Evolutionary conservation across 768 basidiomycete species (phyloP), one percentile per base, ranked within the genome.

Genomic region (Termitomyces sp.): DNA sequence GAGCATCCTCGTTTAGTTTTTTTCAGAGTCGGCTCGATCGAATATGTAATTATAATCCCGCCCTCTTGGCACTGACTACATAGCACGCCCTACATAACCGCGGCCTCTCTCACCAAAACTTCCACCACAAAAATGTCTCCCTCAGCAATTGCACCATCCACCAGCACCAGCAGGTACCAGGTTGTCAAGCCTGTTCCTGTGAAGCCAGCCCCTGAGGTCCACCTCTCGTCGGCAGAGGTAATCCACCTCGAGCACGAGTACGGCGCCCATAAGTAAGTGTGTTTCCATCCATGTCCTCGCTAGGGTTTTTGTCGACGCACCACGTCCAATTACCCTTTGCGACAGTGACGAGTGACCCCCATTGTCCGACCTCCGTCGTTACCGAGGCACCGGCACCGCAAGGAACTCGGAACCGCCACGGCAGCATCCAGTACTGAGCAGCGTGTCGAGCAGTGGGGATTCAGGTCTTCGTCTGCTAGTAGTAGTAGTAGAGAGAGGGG

Each of bases 251-350:
- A 98, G 72, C 83, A 93, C 65, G 80, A 89, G 68, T 81, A 88
- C 67, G 87, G 88, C 33, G 93, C 93, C 56, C 93, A 95, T 81
- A 95, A 95, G 93, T 94, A 73, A 82, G 89, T 81, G 50, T 52
- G n/a, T 50, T 48, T 38, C 57, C 43, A 18, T 50, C 26, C 47
- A 50, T 47, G 33, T 60, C 53, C 44, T 57, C 53, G 53, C 56
- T 46, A 60, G 63, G 66, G 66, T 66, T 64, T 57, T 69, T 69
- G 70, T 69, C 67, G 65, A 68, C 64, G 69, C 41, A 61, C 61
- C 55, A 52, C 67, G 63, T 66, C 68, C 65, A 62, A 66, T 62
- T 62, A 66, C 67, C 66, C 65, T 65, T 60, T 61, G 57, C 60
- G 57, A 68, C 63, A 66, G 68, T 59, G 49, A 56, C 61, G 60